Percentiles rank a stretch among this genome's conserved stretches.
These are phyloP conservation scores for Penicillium ochrochloron DNA, from an alignment of 495 filamentous ascomycete species.

Conservation along the genomic window DNA sequence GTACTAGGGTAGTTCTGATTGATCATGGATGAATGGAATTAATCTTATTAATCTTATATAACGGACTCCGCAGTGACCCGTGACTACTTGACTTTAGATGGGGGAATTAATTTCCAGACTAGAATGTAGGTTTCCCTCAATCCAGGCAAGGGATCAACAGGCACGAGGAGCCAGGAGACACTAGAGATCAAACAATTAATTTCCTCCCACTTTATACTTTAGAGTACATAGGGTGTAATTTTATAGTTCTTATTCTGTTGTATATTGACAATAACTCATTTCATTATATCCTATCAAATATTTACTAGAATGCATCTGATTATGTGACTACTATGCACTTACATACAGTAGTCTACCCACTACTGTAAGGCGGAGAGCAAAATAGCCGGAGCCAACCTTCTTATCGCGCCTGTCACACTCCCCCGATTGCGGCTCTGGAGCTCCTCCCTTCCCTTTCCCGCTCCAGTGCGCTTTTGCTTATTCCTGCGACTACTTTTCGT, in stretches of 20 bases:
- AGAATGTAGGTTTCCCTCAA: not conserved
- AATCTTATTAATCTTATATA: not conserved
- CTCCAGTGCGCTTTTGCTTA: not conserved
- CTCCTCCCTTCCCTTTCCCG: not conserved
- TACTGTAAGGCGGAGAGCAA: not conserved
- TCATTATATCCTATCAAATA: too few relatives aligned
- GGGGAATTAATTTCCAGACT: not conserved
- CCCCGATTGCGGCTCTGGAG: conserved; percentile 32
- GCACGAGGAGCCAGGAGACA: conserved; percentile 1
- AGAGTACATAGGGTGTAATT: not conserved
- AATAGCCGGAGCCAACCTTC: conserved; percentile 7
- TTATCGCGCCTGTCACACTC: conserved; percentile 17
- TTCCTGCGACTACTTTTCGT: conserved; percentile 1
- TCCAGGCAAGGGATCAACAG: conserved; percentile 10
- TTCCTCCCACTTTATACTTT: not conserved
- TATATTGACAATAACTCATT: too few relatives aligned
- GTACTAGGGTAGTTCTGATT: not conserved
- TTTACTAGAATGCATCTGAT: too few relatives aligned
- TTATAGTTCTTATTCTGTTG: not conserved
- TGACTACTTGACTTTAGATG: not conserved
- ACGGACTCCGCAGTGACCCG: not conserved
- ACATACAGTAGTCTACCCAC: not conserved
- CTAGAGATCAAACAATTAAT: not conserved
- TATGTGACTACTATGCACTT: too few relatives aligned
- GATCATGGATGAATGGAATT: not conserved